These are phyloP conservation scores for Echria macrotheca DNA, from an alignment of 495 filamentous ascomycete genomes.

Conservation along the genomic window DNA sequence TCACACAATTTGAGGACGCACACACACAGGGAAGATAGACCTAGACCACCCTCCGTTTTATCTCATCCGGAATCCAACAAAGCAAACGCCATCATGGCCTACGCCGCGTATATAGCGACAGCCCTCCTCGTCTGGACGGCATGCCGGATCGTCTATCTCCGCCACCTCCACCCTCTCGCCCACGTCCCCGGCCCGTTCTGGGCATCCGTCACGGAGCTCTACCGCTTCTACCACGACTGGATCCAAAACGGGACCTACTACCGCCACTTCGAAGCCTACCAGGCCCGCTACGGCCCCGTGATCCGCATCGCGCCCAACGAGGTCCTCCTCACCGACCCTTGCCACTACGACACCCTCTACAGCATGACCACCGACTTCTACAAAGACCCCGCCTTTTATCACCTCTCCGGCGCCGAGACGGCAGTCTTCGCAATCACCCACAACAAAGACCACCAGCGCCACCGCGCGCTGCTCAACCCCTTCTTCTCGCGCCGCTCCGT, in stretches of 20 bases:
- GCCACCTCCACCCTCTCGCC: not conserved
- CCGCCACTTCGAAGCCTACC: not conserved
- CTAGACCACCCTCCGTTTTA: no score
- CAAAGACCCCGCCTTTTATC: constrained; percentile 19
- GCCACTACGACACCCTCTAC: constrained; percentile 34
- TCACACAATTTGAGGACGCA: no score
- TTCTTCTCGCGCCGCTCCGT: constrained; percentile 39
- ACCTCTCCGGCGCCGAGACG: not conserved
- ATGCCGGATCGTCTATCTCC: not conserved
- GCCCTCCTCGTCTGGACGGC: not conserved
- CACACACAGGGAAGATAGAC: no score
- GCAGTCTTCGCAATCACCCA: constrained; percentile 19
- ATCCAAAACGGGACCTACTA: constrained; percentile 5
- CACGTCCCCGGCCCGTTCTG: constrained; percentile 14
- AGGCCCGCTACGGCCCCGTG: constrained; percentile 18
- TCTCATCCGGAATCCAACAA: no score
- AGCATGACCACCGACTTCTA: constrained; percentile 20
- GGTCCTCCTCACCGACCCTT: constrained; percentile 34
- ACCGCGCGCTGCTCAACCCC: constrained; percentile 31
- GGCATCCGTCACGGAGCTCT: not conserved
- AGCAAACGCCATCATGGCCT: not conserved
- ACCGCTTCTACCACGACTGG: constrained; percentile 5
- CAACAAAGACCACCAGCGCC: constrained; percentile 29
- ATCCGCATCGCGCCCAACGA: constrained; percentile 35
- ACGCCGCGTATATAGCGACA: not conserved